phyloP scores from a whole-genome alignment of 2,329 filamentous ascomycete genomes.

The Talaromyces sp. region DNA sequence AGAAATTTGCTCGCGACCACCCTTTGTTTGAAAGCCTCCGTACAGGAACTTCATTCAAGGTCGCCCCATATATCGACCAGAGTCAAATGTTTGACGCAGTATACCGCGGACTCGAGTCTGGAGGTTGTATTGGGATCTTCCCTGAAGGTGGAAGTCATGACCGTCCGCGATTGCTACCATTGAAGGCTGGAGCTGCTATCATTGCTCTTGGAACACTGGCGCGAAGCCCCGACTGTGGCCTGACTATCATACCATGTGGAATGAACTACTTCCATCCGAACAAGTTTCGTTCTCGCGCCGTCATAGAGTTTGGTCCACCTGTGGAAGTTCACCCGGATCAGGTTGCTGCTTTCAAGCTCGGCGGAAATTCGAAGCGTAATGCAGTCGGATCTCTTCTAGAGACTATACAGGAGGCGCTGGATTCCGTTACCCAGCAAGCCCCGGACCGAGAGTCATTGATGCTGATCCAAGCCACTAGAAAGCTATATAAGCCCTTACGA shows the following conservation, averaged over 20 bases:
- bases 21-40: constrained; percentile 49
- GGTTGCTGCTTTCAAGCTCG: constrained; percentile 78
- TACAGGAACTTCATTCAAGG: constrained; percentile 75
- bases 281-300: constrained; percentile 93
- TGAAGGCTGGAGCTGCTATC: constrained; percentile 95
- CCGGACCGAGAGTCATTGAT: constrained; percentile 95
- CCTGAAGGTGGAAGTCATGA: constrained; percentile 96
- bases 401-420: constrained; percentile 77
- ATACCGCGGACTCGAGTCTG: constrained; percentile 73
- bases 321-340: constrained; percentile 82
- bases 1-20: constrained; percentile 57
- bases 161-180: constrained; percentile 80
- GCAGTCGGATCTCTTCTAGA: constrained; percentile 83
- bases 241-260: constrained; percentile 92
- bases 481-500: constrained; percentile 89
- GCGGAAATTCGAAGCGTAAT: constrained; percentile 66
- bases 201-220: constrained; percentile 92
- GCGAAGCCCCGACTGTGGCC: constrained; percentile 75
- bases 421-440: constrained; percentile 83
- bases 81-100: constrained; percentile 90
- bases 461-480: constrained; percentile 87
- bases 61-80: constrained; percentile 91
- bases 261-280: constrained; percentile 99
- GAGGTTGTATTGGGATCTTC: constrained; percentile 93
- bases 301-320: constrained; percentile 89